A percentile compares a stretch with the other conserved stretches of the same genome.
phyloP scores from a whole-genome alignment of 768 basidiomycete genomes.

The Naematelia aurantialba region DNA sequence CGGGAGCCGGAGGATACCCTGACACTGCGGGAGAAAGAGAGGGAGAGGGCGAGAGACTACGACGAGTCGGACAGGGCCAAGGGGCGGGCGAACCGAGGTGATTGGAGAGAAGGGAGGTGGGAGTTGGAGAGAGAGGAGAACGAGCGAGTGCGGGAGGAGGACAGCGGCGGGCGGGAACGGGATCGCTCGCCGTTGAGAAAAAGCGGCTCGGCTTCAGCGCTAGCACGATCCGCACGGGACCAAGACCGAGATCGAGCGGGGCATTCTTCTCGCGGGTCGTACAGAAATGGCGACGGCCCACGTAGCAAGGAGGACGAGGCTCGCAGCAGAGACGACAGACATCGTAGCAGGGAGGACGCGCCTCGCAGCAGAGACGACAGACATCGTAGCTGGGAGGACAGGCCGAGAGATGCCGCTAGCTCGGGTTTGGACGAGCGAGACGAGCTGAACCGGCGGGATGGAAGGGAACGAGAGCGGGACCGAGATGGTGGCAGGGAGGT shows the following conservation, averaged over 20 bases:
- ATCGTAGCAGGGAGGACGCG: too few relatives aligned
- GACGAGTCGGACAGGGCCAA: constrained; percentile 1
- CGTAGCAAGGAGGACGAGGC: too few relatives aligned
- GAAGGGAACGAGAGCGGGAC: too few relatives aligned
- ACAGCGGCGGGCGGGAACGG: constrained; percentile 1
- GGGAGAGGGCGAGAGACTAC: background rate
- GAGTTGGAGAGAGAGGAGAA: constrained; percentile 25
- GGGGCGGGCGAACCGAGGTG: constrained; percentile 23
- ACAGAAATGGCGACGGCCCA: too few relatives aligned
- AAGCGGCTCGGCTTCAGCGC: background rate
- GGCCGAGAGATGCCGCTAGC: too few relatives aligned
- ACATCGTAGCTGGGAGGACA: constrained; percentile 1
- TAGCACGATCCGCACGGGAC: too few relatives aligned
- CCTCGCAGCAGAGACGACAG: background rate
- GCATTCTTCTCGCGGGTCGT: too few relatives aligned
- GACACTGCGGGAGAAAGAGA: background rate
- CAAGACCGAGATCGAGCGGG: too few relatives aligned
- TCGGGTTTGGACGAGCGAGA: background rate
- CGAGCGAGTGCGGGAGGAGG: background rate
- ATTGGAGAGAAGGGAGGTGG: constrained; percentile 28
- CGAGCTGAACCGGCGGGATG: too few relatives aligned
- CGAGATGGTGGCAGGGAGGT: too few relatives aligned
- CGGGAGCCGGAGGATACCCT: constrained; percentile 1
- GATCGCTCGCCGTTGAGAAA: background rate
- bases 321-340: too few relatives aligned